A percentile compares a stretch with the other conserved stretches of the same genome.
phyloP scores from a whole-genome alignment of 768 basidiomycete species.

The Suillus plorans region DNA sequence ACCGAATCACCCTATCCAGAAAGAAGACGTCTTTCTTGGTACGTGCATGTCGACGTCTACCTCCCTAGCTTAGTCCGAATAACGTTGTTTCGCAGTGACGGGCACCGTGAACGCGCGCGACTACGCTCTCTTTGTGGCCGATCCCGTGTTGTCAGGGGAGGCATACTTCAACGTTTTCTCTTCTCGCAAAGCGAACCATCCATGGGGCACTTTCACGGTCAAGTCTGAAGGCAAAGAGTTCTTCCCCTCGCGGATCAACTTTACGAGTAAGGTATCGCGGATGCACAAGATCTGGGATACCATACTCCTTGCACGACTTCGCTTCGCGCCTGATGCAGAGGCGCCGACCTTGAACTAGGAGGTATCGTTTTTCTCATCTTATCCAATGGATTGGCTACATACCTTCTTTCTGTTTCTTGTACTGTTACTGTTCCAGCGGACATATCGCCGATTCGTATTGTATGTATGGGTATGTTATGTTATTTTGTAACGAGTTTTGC shows the following conservation, averaged over 20 bases:
- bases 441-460: neutral
- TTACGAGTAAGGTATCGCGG: slow-evolving; percentile 55
- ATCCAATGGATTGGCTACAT: neutral
- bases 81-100: slow-evolving; percentile 42
- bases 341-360: slow-evolving; percentile 48
- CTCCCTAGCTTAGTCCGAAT: neutral
- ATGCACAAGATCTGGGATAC: slow-evolving; percentile 47
- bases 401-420: neutral
- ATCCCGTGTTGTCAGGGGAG: slow-evolving; percentile 62
- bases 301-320: slow-evolving; percentile 62
- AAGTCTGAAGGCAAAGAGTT: slow-evolving; percentile 47
- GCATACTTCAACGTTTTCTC: slow-evolving; percentile 72
- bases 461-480: neutral
- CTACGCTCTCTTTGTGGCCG: slow-evolving; percentile 75
- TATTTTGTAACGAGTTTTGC: neutral
- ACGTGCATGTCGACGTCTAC: slow-evolving; percentile 5
- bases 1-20: slow-evolving; percentile 44
- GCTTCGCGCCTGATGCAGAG: slow-evolving; percentile 61
- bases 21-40: slow-evolving; percentile 59
- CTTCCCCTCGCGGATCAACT: slow-evolving; percentile 27
- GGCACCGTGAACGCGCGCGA: slow-evolving; percentile 70
- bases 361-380: neutral
- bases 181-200: slow-evolving; percentile 45
- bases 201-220: slow-evolving; percentile 77
- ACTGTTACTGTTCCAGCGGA: neutral